A percentile compares a stretch with the other conserved stretches of the same genome.
Conservation (phyloP, 208 protist species). For the Acanthamoeba royreba region DNA sequence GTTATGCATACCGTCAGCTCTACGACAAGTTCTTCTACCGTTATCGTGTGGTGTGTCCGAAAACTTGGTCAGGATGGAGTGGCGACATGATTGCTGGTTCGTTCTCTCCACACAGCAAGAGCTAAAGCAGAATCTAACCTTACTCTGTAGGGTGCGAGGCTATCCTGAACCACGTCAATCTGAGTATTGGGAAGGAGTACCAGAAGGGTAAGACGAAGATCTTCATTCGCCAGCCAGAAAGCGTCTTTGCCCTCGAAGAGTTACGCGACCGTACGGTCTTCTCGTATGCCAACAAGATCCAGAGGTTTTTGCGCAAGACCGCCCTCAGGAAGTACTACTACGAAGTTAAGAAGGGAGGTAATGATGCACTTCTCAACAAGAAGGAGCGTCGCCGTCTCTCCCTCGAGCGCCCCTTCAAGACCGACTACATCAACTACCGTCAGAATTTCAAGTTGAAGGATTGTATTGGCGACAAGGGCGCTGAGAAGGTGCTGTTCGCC, state of each 20-base stretch:
- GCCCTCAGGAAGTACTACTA: not conserved
- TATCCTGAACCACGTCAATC: not conserved
- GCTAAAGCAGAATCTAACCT: too few species aligned
- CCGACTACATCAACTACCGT: constrained; percentile 77
- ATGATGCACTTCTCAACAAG: constrained; percentile 39
- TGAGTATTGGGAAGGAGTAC: constrained; percentile 63
- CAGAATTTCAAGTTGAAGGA: constrained; percentile 62
- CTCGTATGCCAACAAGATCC: not conserved
- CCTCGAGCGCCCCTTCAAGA: constrained; percentile 67
- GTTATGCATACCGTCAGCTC: constrained; percentile 85
- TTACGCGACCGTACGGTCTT: constrained; percentile 71
- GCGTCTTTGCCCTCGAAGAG: constrained; percentile 84
- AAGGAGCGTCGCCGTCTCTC: constrained; percentile 73
- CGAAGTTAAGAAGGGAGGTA: not conserved
- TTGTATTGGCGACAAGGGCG: not conserved
- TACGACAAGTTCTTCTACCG: constrained; percentile 89
- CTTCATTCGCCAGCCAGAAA: constrained; percentile 91
- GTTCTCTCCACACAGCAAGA: not conserved
- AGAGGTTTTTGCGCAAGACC: constrained; percentile 1
- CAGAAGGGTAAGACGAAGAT: constrained; percentile 90
- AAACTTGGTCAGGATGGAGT: constrained; percentile 60
- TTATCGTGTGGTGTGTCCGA: constrained; percentile 71
- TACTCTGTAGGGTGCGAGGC: not conserved
- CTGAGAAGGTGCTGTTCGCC: not conserved
- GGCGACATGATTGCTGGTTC: constrained; percentile 12